Conservation (phyloP, 768 basidiomycete species). For the Pisolithus sp. region DNA sequence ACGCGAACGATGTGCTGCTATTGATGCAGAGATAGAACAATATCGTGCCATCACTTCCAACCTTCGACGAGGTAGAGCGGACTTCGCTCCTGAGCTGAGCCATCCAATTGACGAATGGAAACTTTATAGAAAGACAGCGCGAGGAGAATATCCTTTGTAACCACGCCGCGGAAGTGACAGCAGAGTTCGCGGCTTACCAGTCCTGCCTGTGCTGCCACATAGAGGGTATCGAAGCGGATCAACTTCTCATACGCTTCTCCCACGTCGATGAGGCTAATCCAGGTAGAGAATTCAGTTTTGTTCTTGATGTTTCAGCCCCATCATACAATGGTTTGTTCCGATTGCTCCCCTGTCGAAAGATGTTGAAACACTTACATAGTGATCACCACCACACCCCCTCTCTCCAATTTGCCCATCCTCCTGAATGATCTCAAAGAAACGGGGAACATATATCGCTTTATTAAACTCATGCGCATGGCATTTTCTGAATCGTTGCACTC, state of each 20-base stretch:
- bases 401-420: conserved; percentile 61
- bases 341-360: not conserved
- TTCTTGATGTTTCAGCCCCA: conserved; percentile 62
- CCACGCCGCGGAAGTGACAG: conserved; percentile 45
- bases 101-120: not conserved
- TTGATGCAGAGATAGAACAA: conserved; percentile 70
- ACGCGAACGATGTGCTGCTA: conserved; percentile 48
- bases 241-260: conserved; percentile 68
- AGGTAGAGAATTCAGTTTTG: conserved; percentile 62
- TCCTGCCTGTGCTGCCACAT: conserved; percentile 53
- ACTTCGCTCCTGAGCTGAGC: conserved; percentile 11
- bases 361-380: conserved; percentile 38
- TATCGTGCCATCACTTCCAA: conserved; percentile 56
- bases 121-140: conserved; percentile 52
- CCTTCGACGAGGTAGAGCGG: conserved; percentile 50
- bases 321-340: conserved; percentile 56
- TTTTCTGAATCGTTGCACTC: conserved; percentile 31
- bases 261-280: conserved; percentile 53
- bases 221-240: conserved; percentile 73
- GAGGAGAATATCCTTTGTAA: conserved; percentile 53
- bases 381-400: conserved; percentile 67
- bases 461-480: conserved; percentile 55
- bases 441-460: conserved; percentile 64
- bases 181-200: conserved; percentile 55
- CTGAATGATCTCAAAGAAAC: conserved; percentile 67